phyloP scores from a whole-genome alignment of 441 rosid species.

The Pelargonium australe region DNA sequence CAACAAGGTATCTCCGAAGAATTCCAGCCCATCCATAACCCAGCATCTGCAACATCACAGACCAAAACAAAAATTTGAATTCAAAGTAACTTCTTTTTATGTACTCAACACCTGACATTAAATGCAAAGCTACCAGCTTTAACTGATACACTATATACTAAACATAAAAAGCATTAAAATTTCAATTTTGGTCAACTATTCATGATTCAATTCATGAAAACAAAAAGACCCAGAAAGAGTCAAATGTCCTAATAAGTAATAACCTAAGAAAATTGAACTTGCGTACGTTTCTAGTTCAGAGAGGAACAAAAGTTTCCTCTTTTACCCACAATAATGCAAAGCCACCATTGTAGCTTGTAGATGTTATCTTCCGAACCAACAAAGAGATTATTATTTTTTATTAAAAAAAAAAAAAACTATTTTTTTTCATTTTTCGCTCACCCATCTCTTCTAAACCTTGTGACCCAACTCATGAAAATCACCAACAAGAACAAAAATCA shows the following conservation, averaged over 20 bases:
- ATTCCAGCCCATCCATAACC: constrained; percentile 96
- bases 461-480: neutral
- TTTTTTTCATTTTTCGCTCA: neutral
- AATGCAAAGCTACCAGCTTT: no score
- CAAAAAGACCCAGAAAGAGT: no score
- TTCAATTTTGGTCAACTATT: no score
- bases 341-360: neutral
- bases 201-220: no score
- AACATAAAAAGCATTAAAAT: no score
- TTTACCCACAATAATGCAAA: neutral
- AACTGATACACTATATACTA: no score
- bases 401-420: neutral
- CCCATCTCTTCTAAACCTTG: no score
- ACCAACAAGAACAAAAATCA: neutral
- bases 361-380: neutral
- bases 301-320: neutral
- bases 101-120: no score
- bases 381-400: neutral
- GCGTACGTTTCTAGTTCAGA: neutral
- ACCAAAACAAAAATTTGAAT: neutral
- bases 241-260: no score
- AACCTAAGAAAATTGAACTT: no score
- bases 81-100: neutral
- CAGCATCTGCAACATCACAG: constrained; percentile 40
- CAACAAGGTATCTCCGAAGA: constrained; percentile 76